Percentiles rank a stretch among this genome's conserved stretches.
These are phyloP conservation scores for Canavalia gladiata DNA, from an alignment of 306 rosid genomes.

Conservation along the genomic window DNA sequence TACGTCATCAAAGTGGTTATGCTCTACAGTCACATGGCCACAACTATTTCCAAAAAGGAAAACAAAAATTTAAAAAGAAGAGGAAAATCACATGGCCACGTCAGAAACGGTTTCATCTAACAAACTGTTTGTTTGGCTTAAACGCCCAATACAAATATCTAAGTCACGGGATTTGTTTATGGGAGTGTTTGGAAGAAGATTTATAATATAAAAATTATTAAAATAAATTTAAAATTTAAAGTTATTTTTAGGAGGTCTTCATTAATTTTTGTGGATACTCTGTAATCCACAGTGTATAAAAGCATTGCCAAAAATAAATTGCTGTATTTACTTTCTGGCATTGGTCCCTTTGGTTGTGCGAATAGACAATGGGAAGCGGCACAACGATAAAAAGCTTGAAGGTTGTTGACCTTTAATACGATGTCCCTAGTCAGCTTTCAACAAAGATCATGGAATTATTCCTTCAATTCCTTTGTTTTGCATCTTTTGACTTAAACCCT, in stretches of 20 bases:
- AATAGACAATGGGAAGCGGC: not conserved
- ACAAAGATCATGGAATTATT: not conserved
- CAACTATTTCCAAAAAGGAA: not conserved
- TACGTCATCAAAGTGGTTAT: constrained; percentile 19
- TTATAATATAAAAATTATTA: no score
- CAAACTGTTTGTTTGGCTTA: constrained; percentile 25
- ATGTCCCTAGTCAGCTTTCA: constrained; percentile 18
- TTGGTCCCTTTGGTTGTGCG: not conserved
- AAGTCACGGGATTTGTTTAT: constrained; percentile 11
- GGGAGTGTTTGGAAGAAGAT: not conserved
- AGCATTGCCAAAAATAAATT: not conserved
- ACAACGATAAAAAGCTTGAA: not conserved
- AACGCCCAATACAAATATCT: constrained; percentile 9
- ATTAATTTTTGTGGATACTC: no score
- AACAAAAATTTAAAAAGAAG: not conserved
- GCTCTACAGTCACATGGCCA: constrained; percentile 53
- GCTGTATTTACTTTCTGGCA: not conserved
- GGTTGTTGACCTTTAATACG: not conserved
- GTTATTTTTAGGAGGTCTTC: no score
- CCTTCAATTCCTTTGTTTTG: not conserved
- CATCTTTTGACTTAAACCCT: not conserved
- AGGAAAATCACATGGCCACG: constrained; percentile 50
- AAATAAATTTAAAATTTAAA: no score
- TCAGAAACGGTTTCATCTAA: constrained; percentile 38
- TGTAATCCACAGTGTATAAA: not conserved